Base-by-base conservation (phyloP, 495 filamentous ascomycete genomes). In the Melanomma pulvis-pyrius region DNA sequence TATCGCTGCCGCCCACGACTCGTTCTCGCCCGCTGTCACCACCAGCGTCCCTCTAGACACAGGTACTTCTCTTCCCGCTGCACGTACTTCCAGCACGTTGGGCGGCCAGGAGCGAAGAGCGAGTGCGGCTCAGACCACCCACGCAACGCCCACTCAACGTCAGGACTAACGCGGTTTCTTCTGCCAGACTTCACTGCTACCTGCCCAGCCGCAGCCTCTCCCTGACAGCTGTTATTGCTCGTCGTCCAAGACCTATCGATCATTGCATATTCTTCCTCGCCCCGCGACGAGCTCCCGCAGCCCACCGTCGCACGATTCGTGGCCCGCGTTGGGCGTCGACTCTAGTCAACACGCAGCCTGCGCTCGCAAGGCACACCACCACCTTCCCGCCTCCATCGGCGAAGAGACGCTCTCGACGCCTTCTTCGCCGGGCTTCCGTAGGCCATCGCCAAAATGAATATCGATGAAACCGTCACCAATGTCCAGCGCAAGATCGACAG, bases 401-500 rank as follows among this genome's bases (percentile, higher is more conserved):
- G 56, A 66, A 66, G 63, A 66, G 48, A 59, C 64, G 48, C 50
- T 36, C 6, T 58, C 19, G 9, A 48, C 64, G 64, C 64, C 32
- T 61, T 57, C 64, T 61, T 61, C 64, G 64, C 57, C 64, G 39
- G 41, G n/a, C 19, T 32, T 30, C 22, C 19, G 17, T 30, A 41
- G 28, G 32, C 66, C 28, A 53, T 53, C 52, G 52, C 66, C 59
- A 69, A 36, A 11, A 70, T 87, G 81, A 79, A 79, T 68, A 85
- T 90, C 77, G 92, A 96, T 71, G 89, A 92, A 72, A 86, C 90
- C 71, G 86, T 93, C 79, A 84, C 83, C 79, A 90, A 93, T 80
- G 91, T 98, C 81, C 86, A 89, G 80, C 89, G 87, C 80, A 98
- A 99, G 91, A 97, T 98, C 79, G 92, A 97, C 83, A 86, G 94